Conservation (phyloP, 495 filamentous ascomycete species). For the Pyronema omphalodes region DNA sequence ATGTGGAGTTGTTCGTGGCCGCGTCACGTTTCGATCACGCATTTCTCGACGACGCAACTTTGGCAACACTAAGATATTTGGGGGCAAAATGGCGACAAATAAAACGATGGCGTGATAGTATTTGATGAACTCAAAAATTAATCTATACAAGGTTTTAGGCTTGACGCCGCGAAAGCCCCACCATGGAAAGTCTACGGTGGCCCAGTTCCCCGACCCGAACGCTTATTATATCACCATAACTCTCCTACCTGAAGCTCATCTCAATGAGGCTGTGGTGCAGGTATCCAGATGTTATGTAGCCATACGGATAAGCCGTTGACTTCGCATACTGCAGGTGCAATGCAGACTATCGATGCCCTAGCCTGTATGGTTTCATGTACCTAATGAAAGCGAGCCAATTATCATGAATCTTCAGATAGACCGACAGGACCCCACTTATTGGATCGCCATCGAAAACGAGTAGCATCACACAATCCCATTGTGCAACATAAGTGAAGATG, state of each 20-base stretch:
- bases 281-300: background rate
- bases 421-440: background rate
- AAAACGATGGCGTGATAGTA: background rate
- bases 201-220: too few species aligned
- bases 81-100: background rate
- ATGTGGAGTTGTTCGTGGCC: background rate
- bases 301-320: background rate
- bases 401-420: slow-evolving; percentile 1
- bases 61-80: background rate
- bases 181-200: too few species aligned
- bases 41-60: too few species aligned
- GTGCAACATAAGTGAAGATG: background rate
- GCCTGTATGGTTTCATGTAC: background rate
- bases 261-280: background rate
- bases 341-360: slow-evolving; percentile 2
- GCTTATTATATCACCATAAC: background rate
- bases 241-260: background rate
- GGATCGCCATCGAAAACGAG: background rate
- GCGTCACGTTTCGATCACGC: background rate
- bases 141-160: too few species aligned
- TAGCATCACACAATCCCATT: background rate
- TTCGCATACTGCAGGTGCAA: background rate
- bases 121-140: background rate
- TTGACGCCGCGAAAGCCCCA: too few species aligned
- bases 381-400: background rate